These are phyloP conservation scores for Yamadazyma trypodendri DNA, from an alignment of 1,139 yeast species.

Conservation along the genomic window DNA sequence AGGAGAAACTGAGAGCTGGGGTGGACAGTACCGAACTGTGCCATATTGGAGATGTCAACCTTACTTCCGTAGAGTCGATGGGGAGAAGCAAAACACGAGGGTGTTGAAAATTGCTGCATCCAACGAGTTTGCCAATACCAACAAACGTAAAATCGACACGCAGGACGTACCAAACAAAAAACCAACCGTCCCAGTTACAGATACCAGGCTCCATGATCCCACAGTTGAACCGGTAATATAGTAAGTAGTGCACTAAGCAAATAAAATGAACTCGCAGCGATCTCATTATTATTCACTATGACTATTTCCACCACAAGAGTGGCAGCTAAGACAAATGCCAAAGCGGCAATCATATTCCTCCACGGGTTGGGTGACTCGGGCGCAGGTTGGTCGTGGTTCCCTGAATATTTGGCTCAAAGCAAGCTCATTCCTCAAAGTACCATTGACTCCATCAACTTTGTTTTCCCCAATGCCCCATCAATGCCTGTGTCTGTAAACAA, in stretches of 20 bases:
- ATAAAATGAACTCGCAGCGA: neutral
- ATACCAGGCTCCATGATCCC: neutral
- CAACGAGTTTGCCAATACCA: conserved; percentile 14
- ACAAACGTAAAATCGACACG: conserved; percentile 7
- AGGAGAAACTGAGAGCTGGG: conserved; percentile 67
- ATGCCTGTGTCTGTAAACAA: conserved; percentile 67
- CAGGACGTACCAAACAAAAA: conserved; percentile 2
- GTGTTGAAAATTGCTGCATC: conserved; percentile 41
- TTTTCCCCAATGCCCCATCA: conserved; percentile 86
- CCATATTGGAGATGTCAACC: conserved; percentile 99
- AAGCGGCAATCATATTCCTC: conserved; percentile 63
- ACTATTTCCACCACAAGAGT: conserved; percentile 23
- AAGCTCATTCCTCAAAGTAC: conserved; percentile 36
- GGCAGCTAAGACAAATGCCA: conserved; percentile 18
- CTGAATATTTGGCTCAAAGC: conserved; percentile 45
- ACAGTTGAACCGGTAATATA: neutral
- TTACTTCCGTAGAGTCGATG: conserved; percentile 82
- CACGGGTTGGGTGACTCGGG: conserved; percentile 96
- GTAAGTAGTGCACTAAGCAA: neutral
- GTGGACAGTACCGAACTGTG: conserved; percentile 75
- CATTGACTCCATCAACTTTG: conserved; percentile 64
- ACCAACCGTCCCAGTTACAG: neutral
- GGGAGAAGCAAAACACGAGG: conserved; percentile 49
- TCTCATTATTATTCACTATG: conserved; percentile 5
- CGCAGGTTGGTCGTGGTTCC: conserved; percentile 82